A percentile compares a stretch with the other conserved stretches of the same genome.
Conservation (phyloP, 2,329 filamentous ascomycete species). For the Biscogniauxia marginata region DNA sequence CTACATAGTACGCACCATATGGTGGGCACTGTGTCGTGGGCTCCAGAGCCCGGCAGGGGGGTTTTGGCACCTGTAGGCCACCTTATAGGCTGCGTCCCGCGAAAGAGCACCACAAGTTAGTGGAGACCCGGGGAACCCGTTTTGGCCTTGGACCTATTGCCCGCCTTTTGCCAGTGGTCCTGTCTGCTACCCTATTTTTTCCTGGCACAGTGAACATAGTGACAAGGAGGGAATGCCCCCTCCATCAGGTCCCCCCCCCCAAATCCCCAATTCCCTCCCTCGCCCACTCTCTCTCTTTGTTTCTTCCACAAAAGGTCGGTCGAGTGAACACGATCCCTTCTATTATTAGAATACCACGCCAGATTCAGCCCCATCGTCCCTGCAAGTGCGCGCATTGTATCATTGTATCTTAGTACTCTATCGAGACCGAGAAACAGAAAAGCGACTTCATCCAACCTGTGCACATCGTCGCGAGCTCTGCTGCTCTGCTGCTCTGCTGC, state of each 20-base stretch:
- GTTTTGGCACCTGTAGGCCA: background rate
- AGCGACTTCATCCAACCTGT: background rate
- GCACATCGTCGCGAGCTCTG: constrained; percentile 1
- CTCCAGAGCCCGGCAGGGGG: background rate
- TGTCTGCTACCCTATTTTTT: background rate
- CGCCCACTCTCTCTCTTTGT: constrained; percentile 23
- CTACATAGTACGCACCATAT: background rate
- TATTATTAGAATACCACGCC: constrained; percentile 53
- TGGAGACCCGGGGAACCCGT: background rate
- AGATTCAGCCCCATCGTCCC: constrained; percentile 50
- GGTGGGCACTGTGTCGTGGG: background rate
- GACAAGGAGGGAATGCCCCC: background rate
- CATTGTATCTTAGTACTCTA: constrained; percentile 9
- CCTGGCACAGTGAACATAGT: background rate
- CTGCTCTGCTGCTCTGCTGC: constrained; percentile 1
- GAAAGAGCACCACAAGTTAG: background rate
- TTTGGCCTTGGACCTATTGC: background rate
- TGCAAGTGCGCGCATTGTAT: constrained; percentile 35
- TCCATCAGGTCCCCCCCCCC: constrained; percentile 11
- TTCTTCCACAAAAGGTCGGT: constrained; percentile 26
- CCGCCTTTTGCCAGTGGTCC: background rate
- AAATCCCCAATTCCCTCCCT: constrained; percentile 14
- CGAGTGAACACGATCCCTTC: constrained; percentile 44
- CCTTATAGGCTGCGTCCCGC: background rate
- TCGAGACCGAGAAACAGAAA: background rate